Evolutionary conservation across 208 protist genomes (phyloP), one percentile per base, ranked within the genome.

Genomic region (Acanthamoeba lenticulata): DNA sequence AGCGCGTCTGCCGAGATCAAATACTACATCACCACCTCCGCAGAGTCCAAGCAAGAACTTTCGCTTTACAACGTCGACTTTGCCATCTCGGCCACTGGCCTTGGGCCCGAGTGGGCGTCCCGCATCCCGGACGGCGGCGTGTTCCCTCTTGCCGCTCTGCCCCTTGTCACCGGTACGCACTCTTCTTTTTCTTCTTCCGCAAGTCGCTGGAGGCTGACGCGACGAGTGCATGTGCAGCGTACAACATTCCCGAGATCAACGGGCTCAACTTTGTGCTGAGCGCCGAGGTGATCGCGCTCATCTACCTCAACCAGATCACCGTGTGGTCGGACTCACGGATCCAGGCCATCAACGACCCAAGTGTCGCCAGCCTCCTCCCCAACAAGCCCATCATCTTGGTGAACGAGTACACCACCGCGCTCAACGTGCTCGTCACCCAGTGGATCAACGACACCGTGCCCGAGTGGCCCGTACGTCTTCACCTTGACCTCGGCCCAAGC

Each of bases 281-380:
- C 24, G 24, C 77, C 6, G 17, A 86, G 5, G 45, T 57, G 44
- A 32, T 86, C 21, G 40, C 77, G 5, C 11, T 34, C n/a, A 86
- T 86, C 77, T 86, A 86, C 45, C 11, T 55, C 42, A 86, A 86
- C 29, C 11, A 60, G 0, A 60, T 86, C 77, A 86, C 77, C 0
- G 38, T 38, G 44, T 86, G 77, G 77, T 42, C 24, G 29, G 77
- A 86, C 44, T n/a, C 34, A 32, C 77, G 77, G 27, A 86, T 86
- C 24, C 52, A 86, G 77, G 38, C n/a, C 44, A 86, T 86, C 44
- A 86, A 86, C 77, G 1, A 6, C 13, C 44, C 77, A 7, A 17
- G 1, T 17, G 44, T 86, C 0, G 44, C 40, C 44, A 32, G 24
- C 44, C 77, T 86, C 13, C 45, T 86, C n/a, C 77, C 77, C 24